phyloP scores from a whole-genome alignment of 768 basidiomycete genomes.

The Agrocybe chaxingu region DNA sequence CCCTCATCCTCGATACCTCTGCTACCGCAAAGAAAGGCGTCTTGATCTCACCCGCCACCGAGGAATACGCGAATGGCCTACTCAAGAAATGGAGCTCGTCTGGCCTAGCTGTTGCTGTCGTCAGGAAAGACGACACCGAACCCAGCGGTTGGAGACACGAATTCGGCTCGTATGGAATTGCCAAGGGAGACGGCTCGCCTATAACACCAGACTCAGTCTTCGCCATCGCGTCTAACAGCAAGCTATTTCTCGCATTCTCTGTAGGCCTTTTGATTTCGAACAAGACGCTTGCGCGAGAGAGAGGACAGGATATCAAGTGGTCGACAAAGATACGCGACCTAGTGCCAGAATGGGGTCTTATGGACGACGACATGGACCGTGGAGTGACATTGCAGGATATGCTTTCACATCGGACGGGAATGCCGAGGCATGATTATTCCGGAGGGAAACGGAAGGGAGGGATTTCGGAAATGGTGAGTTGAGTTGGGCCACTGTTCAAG shows the following conservation, averaged over 20 bases:
- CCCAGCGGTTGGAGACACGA: conserved; percentile 34
- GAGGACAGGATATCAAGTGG: conserved; percentile 31
- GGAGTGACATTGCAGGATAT: conserved; percentile 37
- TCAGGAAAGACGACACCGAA: conserved; percentile 27
- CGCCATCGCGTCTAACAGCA: conserved; percentile 43
- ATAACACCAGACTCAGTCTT: conserved; percentile 42
- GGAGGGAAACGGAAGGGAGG: conserved; percentile 26
- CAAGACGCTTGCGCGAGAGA: conserved; percentile 26
- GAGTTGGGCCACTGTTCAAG: neutral
- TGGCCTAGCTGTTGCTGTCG: conserved; percentile 38
- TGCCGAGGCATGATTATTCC: conserved; percentile 43
- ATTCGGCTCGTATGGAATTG: conserved; percentile 35
- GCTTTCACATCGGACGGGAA: conserved; percentile 39
- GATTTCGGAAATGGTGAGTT: conserved; percentile 32
- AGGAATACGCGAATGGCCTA: conserved; percentile 21
- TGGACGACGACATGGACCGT: conserved; percentile 32
- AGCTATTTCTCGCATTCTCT: conserved; percentile 35
- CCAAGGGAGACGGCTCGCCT: conserved; percentile 28
- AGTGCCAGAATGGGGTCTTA: conserved; percentile 37
- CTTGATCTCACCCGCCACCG: conserved; percentile 23
- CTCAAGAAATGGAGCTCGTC: conserved; percentile 34
- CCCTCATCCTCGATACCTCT: no score
- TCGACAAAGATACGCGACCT: conserved; percentile 32
- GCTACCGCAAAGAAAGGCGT: no score
- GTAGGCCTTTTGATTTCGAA: conserved; percentile 38